Base-by-base conservation (phyloP, 1,284 basidiomycete species). In the Rhodotorula sp. region DNA sequence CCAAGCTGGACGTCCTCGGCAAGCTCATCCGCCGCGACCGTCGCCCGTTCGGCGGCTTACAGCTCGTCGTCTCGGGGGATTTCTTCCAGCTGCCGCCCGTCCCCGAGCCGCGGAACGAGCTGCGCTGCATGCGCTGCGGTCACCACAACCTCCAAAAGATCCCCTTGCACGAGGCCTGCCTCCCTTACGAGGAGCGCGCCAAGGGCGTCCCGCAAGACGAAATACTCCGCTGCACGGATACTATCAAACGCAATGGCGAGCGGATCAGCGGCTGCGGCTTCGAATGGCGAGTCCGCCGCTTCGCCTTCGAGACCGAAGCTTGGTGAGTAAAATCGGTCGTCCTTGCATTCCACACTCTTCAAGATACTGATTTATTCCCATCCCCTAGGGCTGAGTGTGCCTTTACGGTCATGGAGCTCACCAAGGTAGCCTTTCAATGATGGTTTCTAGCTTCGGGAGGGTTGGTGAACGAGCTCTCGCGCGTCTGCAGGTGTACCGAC, bases 51-150 rank as follows among this genome's bases (percentile, higher is more conserved):
- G 76, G 73, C 43, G 73, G 73, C 15, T 38, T 75, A 15, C 73
- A 75, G 49, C 45, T 75, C 68, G 61, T 74, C 56, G 68, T 76
- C 5, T 74, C 55, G 10, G 74, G 74, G 43, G 74, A 76, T 59
- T 76, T 72, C 64, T 76, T 72, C 55, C 74, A 76, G 43, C 69
- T 75, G 3, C 73, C 73, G 12, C 73, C 73, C 5, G 73, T 75
- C 2, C 71, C 69, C 1, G 73, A 70, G 7, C 58, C 62, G 23
- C 31, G 48, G n/a, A n/a, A 47, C n/a, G 61, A 55, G 12, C 34
- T 52, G 55, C 62, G 58, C 3, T 75, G 73, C 58, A 62, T 67
- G 49, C 71, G 73, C 21, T 75, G 73, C 50, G 73, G 73, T 68
- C 50, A 62, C 28, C n/a, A 61, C 38, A 31, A 31, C 31, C 56